Conservation (phyloP, 768 basidiomycete species). For the Collybia nuda region DNA sequence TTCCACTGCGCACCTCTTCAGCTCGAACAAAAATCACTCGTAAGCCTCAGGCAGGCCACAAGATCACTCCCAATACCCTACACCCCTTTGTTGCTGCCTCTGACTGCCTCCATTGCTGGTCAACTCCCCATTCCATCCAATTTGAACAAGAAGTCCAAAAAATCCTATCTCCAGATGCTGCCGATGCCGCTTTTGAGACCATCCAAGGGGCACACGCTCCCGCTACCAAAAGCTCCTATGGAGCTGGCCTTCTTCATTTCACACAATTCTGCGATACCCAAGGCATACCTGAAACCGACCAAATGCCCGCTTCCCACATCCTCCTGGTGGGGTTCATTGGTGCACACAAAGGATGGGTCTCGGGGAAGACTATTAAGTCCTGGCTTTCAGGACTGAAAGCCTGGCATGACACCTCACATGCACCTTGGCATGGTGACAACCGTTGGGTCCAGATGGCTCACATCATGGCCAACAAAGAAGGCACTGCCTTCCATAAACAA, state of each 20-base stretch:
- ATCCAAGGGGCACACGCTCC: conserved; percentile 1
- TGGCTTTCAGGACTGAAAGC: conserved; percentile 34
- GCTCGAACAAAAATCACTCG: not conserved
- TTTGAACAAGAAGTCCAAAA: not conserved
- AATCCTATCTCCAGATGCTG: not conserved
- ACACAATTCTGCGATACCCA: conserved; percentile 31
- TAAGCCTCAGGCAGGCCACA: not conserved
- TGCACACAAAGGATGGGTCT: conserved; percentile 5
- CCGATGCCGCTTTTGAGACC: not conserved
- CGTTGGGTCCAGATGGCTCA: conserved; percentile 19
- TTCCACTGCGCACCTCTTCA: not conserved
- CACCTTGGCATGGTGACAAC: conserved; percentile 34
- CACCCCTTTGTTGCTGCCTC: not conserved
- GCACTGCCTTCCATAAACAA: not conserved
- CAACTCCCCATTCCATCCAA: not conserved
- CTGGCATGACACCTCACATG: conserved; percentile 36
- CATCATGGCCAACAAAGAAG: conserved; percentile 7
- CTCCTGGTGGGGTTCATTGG: conserved; percentile 30
- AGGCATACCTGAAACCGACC: conserved; percentile 21
- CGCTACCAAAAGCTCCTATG: conserved; percentile 20
- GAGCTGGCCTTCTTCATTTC: conserved; percentile 31
- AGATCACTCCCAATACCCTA: not conserved
- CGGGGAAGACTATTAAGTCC: conserved; percentile 23
- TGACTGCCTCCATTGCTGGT: not conserved
- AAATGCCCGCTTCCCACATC: conserved; percentile 30